Base-by-base conservation (phyloP, 2,329 filamentous ascomycete species). In the Paraphaeosphaeria minitans region DNA sequence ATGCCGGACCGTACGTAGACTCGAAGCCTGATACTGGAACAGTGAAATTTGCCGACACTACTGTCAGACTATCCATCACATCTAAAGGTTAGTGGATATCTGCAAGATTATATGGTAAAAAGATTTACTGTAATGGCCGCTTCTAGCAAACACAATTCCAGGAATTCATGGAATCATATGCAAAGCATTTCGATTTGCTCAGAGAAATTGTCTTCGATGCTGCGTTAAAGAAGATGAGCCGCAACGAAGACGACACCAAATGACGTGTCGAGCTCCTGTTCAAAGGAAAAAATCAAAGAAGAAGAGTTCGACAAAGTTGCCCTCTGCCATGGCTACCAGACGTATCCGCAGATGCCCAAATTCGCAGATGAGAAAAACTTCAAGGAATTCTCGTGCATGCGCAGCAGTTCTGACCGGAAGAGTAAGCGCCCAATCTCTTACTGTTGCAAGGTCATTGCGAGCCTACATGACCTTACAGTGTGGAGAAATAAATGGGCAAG, bases 101-200 rank as follows among this genome's bases (percentile, higher is more conserved):
- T 42, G 8, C 22, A n/a, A 51, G 10, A 3, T 22, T 37, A 2
- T 14, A 41, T 3, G 27, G 19, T 37, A n/a, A 2, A 29, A 5
- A 22, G 2, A 29, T 35, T 51, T 27, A 51, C 49, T 10, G 19
- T 50, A 24, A 31, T 31, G 29, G 4, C n/a, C n/a, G 8, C 5
- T 9, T 35, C 0, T 39, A 51, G 49, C 62, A 65, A 31, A 57
- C 56, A 7, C 66, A 74, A 45, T 65, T 76, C 37, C 73, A 78
- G 41, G 69, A 77, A 50, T 82, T 77, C 58, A 69, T 81, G 63
- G 73, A 80, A 55, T 66, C 61, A 8, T 82, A 80, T 55, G 76
- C 77, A n/a, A 67, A 69, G 7, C 71, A 78, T 39, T 80, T 79
- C 46, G 68, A 74, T n/a, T 62, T 80, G 19, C 59, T 74, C 29